A percentile compares a stretch with the other conserved stretches of the same genome.
These are phyloP conservation scores for Trametes punicea DNA, from an alignment of 768 basidiomycete species.

Conservation along the genomic window DNA sequence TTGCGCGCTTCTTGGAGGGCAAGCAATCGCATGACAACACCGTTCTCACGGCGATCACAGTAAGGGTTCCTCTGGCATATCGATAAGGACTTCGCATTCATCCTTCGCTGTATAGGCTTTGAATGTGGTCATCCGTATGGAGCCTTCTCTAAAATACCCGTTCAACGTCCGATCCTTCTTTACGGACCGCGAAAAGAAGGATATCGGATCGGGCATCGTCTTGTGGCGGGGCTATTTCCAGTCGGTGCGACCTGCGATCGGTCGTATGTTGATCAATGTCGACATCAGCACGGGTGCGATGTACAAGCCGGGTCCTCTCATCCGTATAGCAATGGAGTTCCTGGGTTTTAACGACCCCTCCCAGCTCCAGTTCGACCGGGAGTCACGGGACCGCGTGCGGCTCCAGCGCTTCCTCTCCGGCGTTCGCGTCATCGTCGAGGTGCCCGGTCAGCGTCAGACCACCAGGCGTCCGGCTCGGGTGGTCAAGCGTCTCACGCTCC, in stretches of 20 bases:
- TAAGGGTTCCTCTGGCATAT: conserved; percentile 28
- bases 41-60: conserved; percentile 67
- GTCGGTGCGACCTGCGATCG: conserved; percentile 65
- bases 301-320: conserved; percentile 62
- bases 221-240: conserved; percentile 84
- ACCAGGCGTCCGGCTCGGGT: conserved; percentile 46
- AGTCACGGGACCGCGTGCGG: conserved; percentile 44
- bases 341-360: conserved; percentile 32
- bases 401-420: conserved; percentile 56
- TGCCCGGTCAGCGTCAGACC: conserved; percentile 13
- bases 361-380: not conserved
- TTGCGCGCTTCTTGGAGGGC: conserved; percentile 61
- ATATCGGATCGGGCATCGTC: conserved; percentile 60
- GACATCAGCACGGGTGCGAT: conserved; percentile 77
- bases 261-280: conserved; percentile 65
- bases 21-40: conserved; percentile 64
- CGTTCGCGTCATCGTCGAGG: conserved; percentile 44
- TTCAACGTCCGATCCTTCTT: conserved; percentile 78
- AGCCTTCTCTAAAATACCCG: conserved; percentile 62
- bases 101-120: conserved; percentile 44
- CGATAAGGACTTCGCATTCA: not conserved
- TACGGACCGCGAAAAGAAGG: conserved; percentile 49
- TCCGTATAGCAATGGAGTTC: conserved; percentile 57
- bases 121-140: conserved; percentile 75
- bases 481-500: conserved; percentile 54